phyloP scores from a whole-genome alignment of 768 basidiomycete genomes.

The Lactarius pseudohatsudake region DNA sequence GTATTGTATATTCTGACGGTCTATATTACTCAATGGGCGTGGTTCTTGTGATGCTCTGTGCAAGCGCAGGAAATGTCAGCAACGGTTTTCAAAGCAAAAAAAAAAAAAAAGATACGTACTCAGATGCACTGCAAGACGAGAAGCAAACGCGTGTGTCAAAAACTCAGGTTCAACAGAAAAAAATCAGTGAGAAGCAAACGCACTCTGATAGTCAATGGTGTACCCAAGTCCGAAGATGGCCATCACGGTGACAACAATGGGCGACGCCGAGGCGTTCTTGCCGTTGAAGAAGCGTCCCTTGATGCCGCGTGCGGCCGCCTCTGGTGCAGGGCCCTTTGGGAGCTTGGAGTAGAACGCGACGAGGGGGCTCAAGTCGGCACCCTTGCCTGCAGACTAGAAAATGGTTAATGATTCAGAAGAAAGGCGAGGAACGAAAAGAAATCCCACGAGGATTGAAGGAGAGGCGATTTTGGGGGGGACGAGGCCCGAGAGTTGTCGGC shows the following conservation, averaged over 20 bases:
- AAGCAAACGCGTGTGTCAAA: neutral
- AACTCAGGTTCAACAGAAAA: neutral
- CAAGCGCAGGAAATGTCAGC: neutral
- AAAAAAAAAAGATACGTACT: slow-evolving; percentile 50
- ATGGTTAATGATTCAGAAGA: neutral
- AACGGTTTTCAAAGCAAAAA: neutral
- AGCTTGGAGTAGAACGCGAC: slow-evolving; percentile 97
- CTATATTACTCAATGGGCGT: slow-evolving; percentile 57
- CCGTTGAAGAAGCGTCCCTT: slow-evolving; percentile 84
- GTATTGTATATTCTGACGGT: slow-evolving; percentile 6
- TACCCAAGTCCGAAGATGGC: slow-evolving; percentile 77
- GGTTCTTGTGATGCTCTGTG: slow-evolving; percentile 90
- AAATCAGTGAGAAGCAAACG: slow-evolving; percentile 37
- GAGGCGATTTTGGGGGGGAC: slow-evolving; percentile 96
- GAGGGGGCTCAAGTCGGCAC: slow-evolving; percentile 76
- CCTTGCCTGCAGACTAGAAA: slow-evolving; percentile 72
- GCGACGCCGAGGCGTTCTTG: slow-evolving; percentile 77
- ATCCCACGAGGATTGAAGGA: slow-evolving; percentile 78
- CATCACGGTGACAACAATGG: slow-evolving; percentile 61
- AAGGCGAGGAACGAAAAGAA: neutral
- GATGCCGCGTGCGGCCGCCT: slow-evolving; percentile 59
- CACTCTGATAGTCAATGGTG: slow-evolving; percentile 88
- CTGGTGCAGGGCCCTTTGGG: slow-evolving; percentile 80
- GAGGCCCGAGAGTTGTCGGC: slow-evolving; percentile 80
- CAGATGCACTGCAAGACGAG: slow-evolving; percentile 63